Percentiles rank a stretch among this genome's conserved stretches.
Evolutionary conservation across 2,329 filamentous ascomycete genomes (phyloP).

Genomic region (Talaromyces albobiverticillius): DNA sequence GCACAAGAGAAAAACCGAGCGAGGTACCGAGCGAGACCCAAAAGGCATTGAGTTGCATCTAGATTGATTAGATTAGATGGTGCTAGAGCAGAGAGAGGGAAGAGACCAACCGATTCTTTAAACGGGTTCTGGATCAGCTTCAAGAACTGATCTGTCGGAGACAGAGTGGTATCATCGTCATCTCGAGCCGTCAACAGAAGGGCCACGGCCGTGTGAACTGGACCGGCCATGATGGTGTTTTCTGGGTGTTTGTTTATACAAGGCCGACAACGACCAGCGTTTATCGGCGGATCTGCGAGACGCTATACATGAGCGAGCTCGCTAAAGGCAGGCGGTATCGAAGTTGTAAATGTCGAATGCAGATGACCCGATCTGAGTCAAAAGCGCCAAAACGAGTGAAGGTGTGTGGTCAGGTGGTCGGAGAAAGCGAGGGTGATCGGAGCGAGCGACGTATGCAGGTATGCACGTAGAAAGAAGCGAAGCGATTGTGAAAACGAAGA

Average conservation of each 20-base stretch:
- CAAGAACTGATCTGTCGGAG: conserved; percentile 38
- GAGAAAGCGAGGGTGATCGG: neutral
- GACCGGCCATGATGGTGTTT: conserved; percentile 7
- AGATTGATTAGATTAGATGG: conserved; percentile 13
- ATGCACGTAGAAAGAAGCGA: neutral
- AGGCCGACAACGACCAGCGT: conserved; percentile 7
- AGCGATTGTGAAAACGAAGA: too few relatives aligned
- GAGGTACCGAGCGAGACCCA: conserved; percentile 79
- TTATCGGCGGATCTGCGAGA: neutral
- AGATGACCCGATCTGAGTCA: neutral
- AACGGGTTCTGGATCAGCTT: conserved; percentile 46
- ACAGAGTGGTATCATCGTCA: conserved; percentile 8
- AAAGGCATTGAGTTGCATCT: conserved; percentile 63
- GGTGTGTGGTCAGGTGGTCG: too few relatives aligned
- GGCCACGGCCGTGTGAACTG: neutral
- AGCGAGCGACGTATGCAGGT: neutral
- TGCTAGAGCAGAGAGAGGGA: neutral
- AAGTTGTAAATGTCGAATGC: too few relatives aligned
- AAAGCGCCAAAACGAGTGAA: too few relatives aligned
- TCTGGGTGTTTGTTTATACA: too few relatives aligned
- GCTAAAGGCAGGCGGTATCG: too few relatives aligned
- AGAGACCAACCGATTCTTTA: conserved; percentile 37
- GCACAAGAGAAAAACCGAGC: conserved; percentile 67
- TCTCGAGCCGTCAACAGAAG: conserved; percentile 1
- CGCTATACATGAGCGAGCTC: neutral